A percentile compares a stretch with the other conserved stretches of the same genome.
These are phyloP conservation scores for Xylaria hypoxylon DNA, from an alignment of 2,329 filamentous ascomycete genomes.

Conservation along the genomic window DNA sequence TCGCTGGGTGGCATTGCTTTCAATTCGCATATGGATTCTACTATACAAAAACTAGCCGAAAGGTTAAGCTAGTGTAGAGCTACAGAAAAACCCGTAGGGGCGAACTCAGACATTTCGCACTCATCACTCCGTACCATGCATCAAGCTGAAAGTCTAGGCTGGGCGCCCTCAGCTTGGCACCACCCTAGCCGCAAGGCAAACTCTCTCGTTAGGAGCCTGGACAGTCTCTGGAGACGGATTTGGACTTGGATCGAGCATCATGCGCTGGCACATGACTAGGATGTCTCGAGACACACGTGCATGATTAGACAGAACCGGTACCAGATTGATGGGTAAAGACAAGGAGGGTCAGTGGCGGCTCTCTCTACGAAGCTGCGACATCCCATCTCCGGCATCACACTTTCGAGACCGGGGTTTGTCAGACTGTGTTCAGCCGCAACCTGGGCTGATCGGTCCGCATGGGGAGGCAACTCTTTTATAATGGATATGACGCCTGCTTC, in stretches of 20 bases:
- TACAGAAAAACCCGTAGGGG: no score
- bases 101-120: no score
- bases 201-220: slow-evolving; percentile 13
- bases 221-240: background rate
- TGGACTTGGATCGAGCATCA: background rate
- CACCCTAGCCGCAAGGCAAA: slow-evolving; percentile 15
- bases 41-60: no score
- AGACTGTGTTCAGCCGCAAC: slow-evolving; percentile 34
- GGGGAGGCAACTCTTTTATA: slow-evolving; percentile 28
- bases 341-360: background rate
- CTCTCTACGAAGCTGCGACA: background rate
- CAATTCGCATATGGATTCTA: no score
- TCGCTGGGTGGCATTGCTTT: no score
- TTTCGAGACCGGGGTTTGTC: slow-evolving; percentile 6
- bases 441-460: slow-evolving; percentile 5
- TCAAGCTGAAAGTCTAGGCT: slow-evolving; percentile 39
- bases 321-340: background rate
- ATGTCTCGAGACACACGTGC: background rate
- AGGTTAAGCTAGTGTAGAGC: no score
- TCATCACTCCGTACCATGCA: slow-evolving; percentile 9
- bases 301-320: background rate
- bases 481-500: background rate
- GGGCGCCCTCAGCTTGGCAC: slow-evolving; percentile 30
- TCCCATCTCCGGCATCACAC: background rate
- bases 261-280: background rate